Evolutionary conservation across 2,329 filamentous ascomycete genomes (phyloP), one percentile per base, ranked within the genome.

Genomic region (Cordyceps fumosorosea): DNA sequence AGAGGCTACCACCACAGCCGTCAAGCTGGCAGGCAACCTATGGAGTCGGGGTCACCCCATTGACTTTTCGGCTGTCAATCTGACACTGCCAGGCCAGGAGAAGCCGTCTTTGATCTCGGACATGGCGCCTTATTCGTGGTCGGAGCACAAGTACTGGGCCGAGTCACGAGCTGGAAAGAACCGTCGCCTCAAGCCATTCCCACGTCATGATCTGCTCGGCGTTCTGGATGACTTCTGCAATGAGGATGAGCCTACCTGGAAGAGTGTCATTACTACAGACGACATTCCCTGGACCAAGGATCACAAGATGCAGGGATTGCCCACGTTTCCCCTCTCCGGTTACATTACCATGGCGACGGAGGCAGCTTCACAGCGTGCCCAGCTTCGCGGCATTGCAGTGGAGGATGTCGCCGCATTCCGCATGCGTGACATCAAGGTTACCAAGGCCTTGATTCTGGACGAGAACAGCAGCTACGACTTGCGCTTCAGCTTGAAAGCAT

Each of bases 241-340:
- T 54, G 76, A 79, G 11, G 65, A 76, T 2, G 77, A 81, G 66
- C 78, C 78, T 0, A 77, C 72, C 0, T 83, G 81, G 81, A 73
- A 80, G 44, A 81, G 80, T 62, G 74, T 79, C 26, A 67, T 83
- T 34, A 74, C 74, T 12, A 65, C 78, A 1, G 78, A 81, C 45
- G 79, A 82, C 62, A 67, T 82, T 0, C 81, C 86, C 1, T 88
- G 86, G 75, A 74, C 85, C 6, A 76, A 81, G 51, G 81, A 86
- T 65, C 85, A 87, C 72, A 74, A 73, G 61, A 81, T 87, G 70
- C 82, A 86, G 66, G 82, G 79, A 12, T 70, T 84, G 34, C 79
- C 77, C 2, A 78, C 84, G 40, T 85, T 83, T 68, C 82, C 84
- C 32, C 76, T 83, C 42, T 76, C 81, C 1, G 84, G 80, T 3